Conservation (phyloP, 495 filamentous ascomycete genomes). For the Aspergillus egyptiacus region DNA sequence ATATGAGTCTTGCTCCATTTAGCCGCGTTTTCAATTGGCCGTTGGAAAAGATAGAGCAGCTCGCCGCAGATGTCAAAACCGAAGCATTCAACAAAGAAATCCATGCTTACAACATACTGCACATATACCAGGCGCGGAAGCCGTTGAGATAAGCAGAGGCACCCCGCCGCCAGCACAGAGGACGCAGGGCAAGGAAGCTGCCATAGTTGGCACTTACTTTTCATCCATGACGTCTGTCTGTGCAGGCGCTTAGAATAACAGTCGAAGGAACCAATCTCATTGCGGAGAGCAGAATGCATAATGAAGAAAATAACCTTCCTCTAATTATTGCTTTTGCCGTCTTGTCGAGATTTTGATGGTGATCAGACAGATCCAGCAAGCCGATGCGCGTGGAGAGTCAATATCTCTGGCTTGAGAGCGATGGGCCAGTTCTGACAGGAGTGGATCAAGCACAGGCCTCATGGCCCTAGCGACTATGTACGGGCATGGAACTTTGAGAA, state of each 20-base stretch:
- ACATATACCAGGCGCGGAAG: slow-evolving; percentile 45
- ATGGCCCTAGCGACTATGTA: too few relatives aligned
- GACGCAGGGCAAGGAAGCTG: not conserved
- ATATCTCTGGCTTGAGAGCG: too few relatives aligned
- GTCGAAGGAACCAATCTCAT: not conserved
- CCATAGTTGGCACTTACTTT: not conserved
- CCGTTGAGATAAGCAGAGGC: slow-evolving; percentile 13
- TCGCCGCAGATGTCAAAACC: slow-evolving; percentile 56
- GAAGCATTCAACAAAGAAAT: slow-evolving; percentile 66
- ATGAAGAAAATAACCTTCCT: too few relatives aligned
- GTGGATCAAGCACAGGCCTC: too few relatives aligned
- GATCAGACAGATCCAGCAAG: too few relatives aligned
- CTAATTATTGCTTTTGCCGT: too few relatives aligned
- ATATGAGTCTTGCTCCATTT: slow-evolving; percentile 68
- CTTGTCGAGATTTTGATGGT: too few relatives aligned
- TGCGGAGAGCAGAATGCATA: not conserved
- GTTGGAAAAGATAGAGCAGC: slow-evolving; percentile 55
- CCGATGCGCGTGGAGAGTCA: too few relatives aligned
- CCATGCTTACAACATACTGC: slow-evolving; percentile 69
- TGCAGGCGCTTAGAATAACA: not conserved
- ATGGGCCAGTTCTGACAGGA: too few relatives aligned
- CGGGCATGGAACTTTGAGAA: too few relatives aligned
- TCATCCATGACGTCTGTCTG: not conserved
- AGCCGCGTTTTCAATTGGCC: slow-evolving; percentile 60
- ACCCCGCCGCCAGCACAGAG: not conserved